These are phyloP conservation scores for Wickerhamomyces sp. DNA, from an alignment of 1,139 yeast species.

Conservation along the genomic window DNA sequence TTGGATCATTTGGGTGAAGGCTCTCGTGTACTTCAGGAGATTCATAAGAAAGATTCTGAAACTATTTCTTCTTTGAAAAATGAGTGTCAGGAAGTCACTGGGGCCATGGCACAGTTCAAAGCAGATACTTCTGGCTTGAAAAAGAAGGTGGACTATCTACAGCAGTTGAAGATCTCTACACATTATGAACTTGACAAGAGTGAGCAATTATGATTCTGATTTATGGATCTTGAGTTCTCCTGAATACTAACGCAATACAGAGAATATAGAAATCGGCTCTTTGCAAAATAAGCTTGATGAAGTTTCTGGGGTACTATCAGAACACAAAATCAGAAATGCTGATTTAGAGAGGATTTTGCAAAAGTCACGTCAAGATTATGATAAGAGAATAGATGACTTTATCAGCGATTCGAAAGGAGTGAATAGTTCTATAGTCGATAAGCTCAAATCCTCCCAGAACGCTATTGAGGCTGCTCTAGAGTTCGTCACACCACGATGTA, in stretches of 20 bases:
- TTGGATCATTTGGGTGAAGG: conserved; percentile 8
- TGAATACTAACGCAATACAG: conserved; percentile 4
- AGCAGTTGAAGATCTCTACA: conserved; percentile 15
- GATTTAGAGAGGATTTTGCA: conserved; percentile 18
- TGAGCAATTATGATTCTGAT: background rate
- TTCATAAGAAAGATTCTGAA: conserved; percentile 9
- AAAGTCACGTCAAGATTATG: conserved; percentile 16
- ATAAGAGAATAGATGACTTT: conserved; percentile 8
- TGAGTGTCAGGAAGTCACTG: conserved; percentile 6
- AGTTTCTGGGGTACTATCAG: conserved; percentile 21
- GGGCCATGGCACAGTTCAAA: conserved; percentile 5
- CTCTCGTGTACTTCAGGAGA: conserved; percentile 6
- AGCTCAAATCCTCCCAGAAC: background rate
- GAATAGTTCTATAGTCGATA: too few relatives aligned
- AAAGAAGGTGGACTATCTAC: conserved; percentile 19
- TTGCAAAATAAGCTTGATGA: conserved; percentile 19
- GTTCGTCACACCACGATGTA: too few relatives aligned
- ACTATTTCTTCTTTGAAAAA: conserved; percentile 6
- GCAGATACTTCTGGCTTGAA: conserved; percentile 9
- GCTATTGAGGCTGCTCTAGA: too few relatives aligned
- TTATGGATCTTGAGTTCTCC: background rate
- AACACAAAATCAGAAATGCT: conserved; percentile 20
- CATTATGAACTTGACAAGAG: conserved; percentile 19
- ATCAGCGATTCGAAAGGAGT: background rate
- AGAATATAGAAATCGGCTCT: conserved; percentile 16